Percentiles rank a stretch among this genome's conserved stretches.
phyloP scores from a whole-genome alignment of 2,329 filamentous ascomycete species.

The Zymoseptoria passerinii region DNA sequence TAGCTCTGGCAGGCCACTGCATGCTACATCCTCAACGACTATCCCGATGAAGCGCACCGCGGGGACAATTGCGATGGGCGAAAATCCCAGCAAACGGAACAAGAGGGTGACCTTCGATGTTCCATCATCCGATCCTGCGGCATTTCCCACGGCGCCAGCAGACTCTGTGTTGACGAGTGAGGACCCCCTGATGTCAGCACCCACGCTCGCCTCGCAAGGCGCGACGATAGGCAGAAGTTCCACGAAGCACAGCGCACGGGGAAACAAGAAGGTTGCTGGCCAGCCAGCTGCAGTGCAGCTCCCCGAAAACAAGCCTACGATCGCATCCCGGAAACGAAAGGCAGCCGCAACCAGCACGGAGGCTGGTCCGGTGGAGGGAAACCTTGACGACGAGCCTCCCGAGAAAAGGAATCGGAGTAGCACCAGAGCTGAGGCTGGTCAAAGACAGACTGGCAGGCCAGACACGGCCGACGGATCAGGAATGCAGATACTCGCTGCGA shows the following conservation, averaged over 20 bases:
- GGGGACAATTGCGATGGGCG: neutral
- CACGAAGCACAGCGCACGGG: too few species aligned
- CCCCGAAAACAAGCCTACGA: neutral
- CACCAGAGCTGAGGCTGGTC: too few species aligned
- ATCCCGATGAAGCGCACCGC: conserved; percentile 4
- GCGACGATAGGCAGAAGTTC: neutral
- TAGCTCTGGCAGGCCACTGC: conserved; percentile 10
- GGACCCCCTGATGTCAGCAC: conserved; percentile 6
- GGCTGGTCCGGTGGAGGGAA: too few species aligned
- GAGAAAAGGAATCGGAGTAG: too few species aligned
- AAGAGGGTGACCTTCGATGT: conserved; percentile 14
- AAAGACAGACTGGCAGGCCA: too few species aligned
- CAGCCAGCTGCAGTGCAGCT: neutral
- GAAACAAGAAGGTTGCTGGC: neutral
- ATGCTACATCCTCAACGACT: conserved; percentile 8
- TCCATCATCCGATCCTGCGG: conserved; percentile 1
- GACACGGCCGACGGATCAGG: too few species aligned
- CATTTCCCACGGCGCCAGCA: neutral
- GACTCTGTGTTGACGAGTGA: conserved; percentile 3
- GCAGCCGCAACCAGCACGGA: neutral
- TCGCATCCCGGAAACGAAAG: neutral
- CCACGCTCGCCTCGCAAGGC: neutral
- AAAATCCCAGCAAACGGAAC: conserved; percentile 4
- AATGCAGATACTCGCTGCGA: too few species aligned
- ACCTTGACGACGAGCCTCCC: too few species aligned